These are phyloP conservation scores for Aspergillus tanneri DNA, from an alignment of 2,329 filamentous ascomycete species.

Conservation along the genomic window DNA sequence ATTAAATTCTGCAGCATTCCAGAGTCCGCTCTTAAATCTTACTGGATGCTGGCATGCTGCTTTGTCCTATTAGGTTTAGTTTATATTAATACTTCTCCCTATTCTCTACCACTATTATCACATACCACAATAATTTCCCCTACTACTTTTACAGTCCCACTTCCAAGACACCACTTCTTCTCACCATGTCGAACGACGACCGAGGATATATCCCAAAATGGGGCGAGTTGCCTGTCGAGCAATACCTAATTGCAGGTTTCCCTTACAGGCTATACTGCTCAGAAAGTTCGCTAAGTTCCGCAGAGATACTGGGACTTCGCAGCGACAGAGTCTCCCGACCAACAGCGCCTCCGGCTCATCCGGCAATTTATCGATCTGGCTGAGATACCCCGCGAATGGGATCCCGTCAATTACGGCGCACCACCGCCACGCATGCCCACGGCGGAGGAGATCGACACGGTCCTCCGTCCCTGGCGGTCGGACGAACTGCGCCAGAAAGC, in stretches of 20 bases:
- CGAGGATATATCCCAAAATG: slow-evolving; percentile 7
- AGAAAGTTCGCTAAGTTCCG: not conserved
- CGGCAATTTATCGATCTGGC: slow-evolving; percentile 8
- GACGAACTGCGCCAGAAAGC: slow-evolving; percentile 8
- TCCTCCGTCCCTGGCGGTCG: slow-evolving; percentile 11
- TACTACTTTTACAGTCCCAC: not conserved
- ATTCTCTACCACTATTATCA: not conserved
- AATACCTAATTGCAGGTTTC: slow-evolving; percentile 11
- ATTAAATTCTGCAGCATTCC: not conserved
- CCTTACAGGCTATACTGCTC: not conserved
- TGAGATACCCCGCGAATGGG: slow-evolving; percentile 9
- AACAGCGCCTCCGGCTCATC: slow-evolving; percentile 10
- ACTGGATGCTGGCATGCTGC: not conserved
- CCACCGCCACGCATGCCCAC: slow-evolving; percentile 9
- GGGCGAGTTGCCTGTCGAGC: slow-evolving; percentile 12
- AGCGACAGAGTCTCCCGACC: not conserved
- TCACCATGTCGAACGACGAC: not conserved
- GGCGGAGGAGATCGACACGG: slow-evolving; percentile 7
- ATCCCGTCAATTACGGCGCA: not conserved
- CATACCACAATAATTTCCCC: not conserved
- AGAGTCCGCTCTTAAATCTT: not conserved
- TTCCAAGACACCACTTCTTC: not conserved
- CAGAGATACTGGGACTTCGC: slow-evolving; percentile 8
- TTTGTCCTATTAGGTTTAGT: not conserved
- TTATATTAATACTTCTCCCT: not conserved